Evolutionary conservation across 371 early-diverging fungal genomes (phyloP), one percentile per base, ranked within the genome.

Genomic region (Blastocladiella emersonii): DNA sequence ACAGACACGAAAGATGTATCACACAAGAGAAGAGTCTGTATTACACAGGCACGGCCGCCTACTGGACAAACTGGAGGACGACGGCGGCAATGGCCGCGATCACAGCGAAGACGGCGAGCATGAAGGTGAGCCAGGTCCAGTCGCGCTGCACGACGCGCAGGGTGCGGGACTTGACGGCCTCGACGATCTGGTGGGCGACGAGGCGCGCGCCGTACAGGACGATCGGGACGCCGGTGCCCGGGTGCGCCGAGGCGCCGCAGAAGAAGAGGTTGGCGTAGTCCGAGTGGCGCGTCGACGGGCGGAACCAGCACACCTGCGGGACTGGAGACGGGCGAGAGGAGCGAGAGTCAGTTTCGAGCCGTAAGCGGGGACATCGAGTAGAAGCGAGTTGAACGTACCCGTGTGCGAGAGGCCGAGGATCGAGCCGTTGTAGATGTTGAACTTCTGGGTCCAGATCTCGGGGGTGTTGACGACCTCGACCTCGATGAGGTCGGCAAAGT

Each of bases 151-250:
- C 17, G 30, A 30, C 51, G 1, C 27, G 30, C 13, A 30, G 30
- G 13, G 25, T 51, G 30, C 51, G 13, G 6, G 30, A 8, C 30
- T 30, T 6, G 10, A 30, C 30, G 2, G n/a, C 23, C 1, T 30
- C 30, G 30, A 17, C 51, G n/a, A 65, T 53, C 60, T 81, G 79
- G 34, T 75, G 68, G 3, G 80, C 71, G 0, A 81, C 78, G 23
- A 82, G 56, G 57, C 77, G 76, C 61, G 83, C 80, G 25, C 81
- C 79, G 35, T 78, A 79, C 45, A 83, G 65, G 0, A 85, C 81
- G 56, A 85, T 79, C 13, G 85, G 85, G 10, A 85, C 85, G 63
- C 85, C 85, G 23, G 83, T 83, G 32, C 85, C 85, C 7, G 85
- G 85, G 67, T 85, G 83, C 2, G 85, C 80, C 27, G 77, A 78